Base-by-base conservation (phyloP, 768 basidiomycete species). In the Agrocybe chaxingu region DNA sequence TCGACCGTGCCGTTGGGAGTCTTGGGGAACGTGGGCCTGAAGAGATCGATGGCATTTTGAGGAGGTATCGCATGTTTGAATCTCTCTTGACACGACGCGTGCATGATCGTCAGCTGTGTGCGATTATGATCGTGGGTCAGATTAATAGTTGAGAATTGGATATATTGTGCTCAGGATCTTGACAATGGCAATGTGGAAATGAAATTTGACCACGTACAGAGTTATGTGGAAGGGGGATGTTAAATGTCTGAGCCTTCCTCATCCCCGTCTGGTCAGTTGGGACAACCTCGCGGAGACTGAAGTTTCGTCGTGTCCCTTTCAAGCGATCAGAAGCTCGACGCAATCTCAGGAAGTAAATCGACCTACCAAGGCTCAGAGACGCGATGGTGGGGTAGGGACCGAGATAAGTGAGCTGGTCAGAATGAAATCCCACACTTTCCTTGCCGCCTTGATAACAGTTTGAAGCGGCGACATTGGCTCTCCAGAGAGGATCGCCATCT, bases 361-460 rank as follows among this genome's bases (percentile, higher is more conserved):
- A 57, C 76, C 55, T 46, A 84, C 89, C 89, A 9, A 92, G 77
- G 62, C 89, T 91, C 43, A 92, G 66, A 8, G 89, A 92, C 8
- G 90, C 90, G 47, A 92, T 92, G 0, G 90, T 92, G 4, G 88
- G 84, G 65, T 85, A 90, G 10, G 90, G 90, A 8, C 90, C 91
- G 6, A 92, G 72, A 67, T 87, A 85, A 0, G 89, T 89, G 48
- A 89, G 65, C 47, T 87, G 86, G 64, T 92, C 90, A 3, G 89
- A 84, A 62, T 92, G 91, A 60, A 79, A 84, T 0, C 91, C 90
- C 3, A 92, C 90, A 44, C 82, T 81, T 64, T 91, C 89, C 61
- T 85, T 84, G 34, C 78, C 76, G n/a, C 89, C 89, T 62, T 85
- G 80, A 53, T 92, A 92, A 56, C 89, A 86, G 57, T 92, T 92